phyloP scores from a whole-genome alignment of 1,284 basidiomycete species.

The Leccinum laetum region DNA sequence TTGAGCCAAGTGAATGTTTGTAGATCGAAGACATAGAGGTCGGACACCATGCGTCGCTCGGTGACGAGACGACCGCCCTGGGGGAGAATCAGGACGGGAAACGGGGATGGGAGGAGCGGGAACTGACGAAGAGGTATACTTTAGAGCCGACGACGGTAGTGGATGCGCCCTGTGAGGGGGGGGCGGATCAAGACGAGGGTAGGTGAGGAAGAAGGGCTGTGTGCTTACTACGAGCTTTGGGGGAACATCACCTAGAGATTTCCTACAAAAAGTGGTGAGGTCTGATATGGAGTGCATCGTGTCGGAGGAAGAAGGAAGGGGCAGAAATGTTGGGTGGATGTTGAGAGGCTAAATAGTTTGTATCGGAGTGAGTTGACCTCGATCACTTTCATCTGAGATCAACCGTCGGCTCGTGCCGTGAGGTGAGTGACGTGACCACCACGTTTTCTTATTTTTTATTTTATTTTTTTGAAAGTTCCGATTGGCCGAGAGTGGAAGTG shows the following conservation, averaged over 20 bases:
- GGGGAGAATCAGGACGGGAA: not conserved
- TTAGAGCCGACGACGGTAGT: slow-evolving; percentile 83
- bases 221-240: slow-evolving; percentile 80
- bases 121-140: slow-evolving; percentile 82
- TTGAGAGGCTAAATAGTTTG: slow-evolving; percentile 14
- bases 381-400: slow-evolving; percentile 34
- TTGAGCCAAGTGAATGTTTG: slow-evolving; percentile 77
- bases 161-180: slow-evolving; percentile 63
- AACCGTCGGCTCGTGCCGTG: slow-evolving; percentile 22
- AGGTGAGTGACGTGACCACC: slow-evolving; percentile 29
- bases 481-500: not conserved
- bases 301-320: not conserved
- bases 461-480: slow-evolving; percentile 1
- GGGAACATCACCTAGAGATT: slow-evolving; percentile 85
- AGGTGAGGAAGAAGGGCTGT: not conserved
- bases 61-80: slow-evolving; percentile 87
- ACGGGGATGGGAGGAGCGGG: not conserved
- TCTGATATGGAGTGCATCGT: slow-evolving; percentile 81
- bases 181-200: slow-evolving; percentile 1
- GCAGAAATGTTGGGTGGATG: slow-evolving; percentile 10
- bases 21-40: slow-evolving; percentile 87
- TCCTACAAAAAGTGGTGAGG: slow-evolving; percentile 82
- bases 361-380: slow-evolving; percentile 6
- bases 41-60: slow-evolving; percentile 84
- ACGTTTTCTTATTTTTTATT: slow-evolving; percentile 18